Percentiles rank a stretch among this genome's conserved stretches.
Conservation (phyloP, 768 basidiomycete species). For the Naganishia antarctica region DNA sequence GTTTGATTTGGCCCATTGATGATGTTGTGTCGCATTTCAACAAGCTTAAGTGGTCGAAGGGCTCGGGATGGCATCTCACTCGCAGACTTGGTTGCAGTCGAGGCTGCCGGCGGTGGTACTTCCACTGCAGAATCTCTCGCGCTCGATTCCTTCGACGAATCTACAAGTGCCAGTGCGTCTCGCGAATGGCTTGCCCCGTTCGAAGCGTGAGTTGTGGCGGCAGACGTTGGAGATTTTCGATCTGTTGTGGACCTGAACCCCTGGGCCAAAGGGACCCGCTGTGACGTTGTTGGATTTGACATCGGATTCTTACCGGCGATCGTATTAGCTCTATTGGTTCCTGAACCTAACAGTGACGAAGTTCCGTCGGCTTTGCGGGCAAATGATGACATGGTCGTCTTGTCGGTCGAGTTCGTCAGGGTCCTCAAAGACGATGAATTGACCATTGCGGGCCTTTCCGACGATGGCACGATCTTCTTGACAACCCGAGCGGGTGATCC, state of each 20-base stretch:
- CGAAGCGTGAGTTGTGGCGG: too few species aligned
- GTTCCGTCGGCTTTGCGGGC: not conserved
- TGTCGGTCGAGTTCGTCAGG: not conserved
- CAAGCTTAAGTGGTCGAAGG: slow-evolving; percentile 20
- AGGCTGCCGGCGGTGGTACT: not conserved
- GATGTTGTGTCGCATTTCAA: slow-evolving; percentile 12
- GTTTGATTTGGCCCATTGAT: not conserved
- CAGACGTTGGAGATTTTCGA: too few species aligned
- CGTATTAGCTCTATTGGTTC: not conserved
- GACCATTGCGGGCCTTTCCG: not conserved
- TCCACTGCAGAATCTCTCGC: too few species aligned
- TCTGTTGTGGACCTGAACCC: too few species aligned
- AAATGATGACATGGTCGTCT: too few species aligned
- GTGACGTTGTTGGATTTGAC: not conserved
- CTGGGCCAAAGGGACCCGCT: too few species aligned
- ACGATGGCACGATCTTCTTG: not conserved
- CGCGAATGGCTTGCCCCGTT: too few species aligned
- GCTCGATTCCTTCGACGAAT: too few species aligned
- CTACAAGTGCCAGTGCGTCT: too few species aligned
- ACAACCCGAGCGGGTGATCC: not conserved
- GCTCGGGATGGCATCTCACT: not conserved
- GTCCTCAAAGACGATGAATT: not conserved
- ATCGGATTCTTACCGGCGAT: not conserved
- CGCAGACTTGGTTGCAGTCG: not conserved
- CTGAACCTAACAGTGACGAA: not conserved